Conservation (phyloP, 345 rosid species). For the Syzygium aqueum region DNA sequence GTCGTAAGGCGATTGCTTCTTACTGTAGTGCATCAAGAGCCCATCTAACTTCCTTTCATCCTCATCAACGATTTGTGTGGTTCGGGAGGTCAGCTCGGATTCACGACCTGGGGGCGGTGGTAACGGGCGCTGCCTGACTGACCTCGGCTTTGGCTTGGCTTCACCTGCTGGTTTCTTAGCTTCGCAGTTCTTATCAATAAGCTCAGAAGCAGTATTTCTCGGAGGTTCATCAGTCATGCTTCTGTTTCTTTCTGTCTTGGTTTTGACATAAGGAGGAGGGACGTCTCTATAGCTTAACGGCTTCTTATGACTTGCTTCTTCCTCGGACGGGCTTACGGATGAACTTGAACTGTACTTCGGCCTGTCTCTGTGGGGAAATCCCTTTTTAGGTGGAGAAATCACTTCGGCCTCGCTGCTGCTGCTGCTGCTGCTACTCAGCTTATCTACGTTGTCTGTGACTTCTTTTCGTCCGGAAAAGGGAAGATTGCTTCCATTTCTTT, state of each 20-base stretch:
- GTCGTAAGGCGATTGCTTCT: slow-evolving; percentile 15
- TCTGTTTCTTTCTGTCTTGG: slow-evolving; percentile 17
- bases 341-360: slow-evolving; percentile 33
- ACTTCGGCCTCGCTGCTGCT: slow-evolving; percentile 35
- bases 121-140: slow-evolving; percentile 42
- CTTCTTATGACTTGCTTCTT: slow-evolving; percentile 26
- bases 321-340: slow-evolving; percentile 28
- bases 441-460: slow-evolving; percentile 3
- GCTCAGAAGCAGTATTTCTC: neutral
- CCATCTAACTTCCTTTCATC: slow-evolving; percentile 23
- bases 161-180: neutral
- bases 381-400: slow-evolving; percentile 4
- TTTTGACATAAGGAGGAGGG: slow-evolving; percentile 46
- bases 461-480: slow-evolving; percentile 6
- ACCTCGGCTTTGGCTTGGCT: slow-evolving; percentile 50
- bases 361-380: slow-evolving; percentile 11
- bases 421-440: slow-evolving; percentile 28
- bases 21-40: slow-evolving; percentile 27
- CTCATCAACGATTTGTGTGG: neutral
- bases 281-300: slow-evolving; percentile 24
- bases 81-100: neutral
- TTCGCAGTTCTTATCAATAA: slow-evolving; percentile 1
- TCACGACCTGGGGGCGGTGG: slow-evolving; percentile 22
- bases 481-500: slow-evolving; percentile 9
- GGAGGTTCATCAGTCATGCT: slow-evolving; percentile 3